A percentile compares a stretch with the other conserved stretches of the same genome.
These are phyloP conservation scores for Neonectria coccinea DNA, from an alignment of 2,329 filamentous ascomycete species.

Conservation along the genomic window DNA sequence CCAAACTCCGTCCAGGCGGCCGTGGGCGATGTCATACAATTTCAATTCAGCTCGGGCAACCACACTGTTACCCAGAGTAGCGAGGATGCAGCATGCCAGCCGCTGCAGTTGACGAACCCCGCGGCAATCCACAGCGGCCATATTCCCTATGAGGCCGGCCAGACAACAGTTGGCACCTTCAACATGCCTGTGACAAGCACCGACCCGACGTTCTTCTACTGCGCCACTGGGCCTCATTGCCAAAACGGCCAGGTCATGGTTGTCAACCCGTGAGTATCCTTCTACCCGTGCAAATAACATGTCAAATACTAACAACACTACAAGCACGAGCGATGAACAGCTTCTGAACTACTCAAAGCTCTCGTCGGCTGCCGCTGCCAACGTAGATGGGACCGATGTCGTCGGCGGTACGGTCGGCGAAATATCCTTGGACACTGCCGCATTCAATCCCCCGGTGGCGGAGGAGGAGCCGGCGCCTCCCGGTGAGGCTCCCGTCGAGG, in stretches of 20 bases:
- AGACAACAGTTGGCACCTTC: constrained; percentile 58
- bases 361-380: constrained; percentile 33
- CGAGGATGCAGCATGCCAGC: constrained; percentile 52
- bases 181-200: constrained; percentile 59
- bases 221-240: constrained; percentile 61
- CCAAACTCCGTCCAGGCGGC: constrained; percentile 52
- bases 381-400: constrained; percentile 35
- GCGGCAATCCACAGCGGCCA: constrained; percentile 55
- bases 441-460: constrained; percentile 35
- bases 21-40: constrained; percentile 55
- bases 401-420: constrained; percentile 39
- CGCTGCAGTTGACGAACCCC: constrained; percentile 50
- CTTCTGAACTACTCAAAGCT: constrained; percentile 37
- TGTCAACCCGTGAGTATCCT: constrained; percentile 57
- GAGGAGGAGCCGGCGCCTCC: constrained; percentile 25
- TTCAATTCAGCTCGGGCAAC: constrained; percentile 58
- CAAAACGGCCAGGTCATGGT: constrained; percentile 63
- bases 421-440: constrained; percentile 38
- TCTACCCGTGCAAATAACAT: too few relatives aligned
- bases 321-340: constrained; percentile 35
- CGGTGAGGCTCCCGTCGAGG: constrained; percentile 7
- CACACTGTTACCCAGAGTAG: constrained; percentile 58
- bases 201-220: constrained; percentile 63
- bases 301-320: not conserved
- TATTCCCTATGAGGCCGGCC: constrained; percentile 52